Evolutionary conservation across 139 green algal species (phyloP).

Genomic region (Volvox reticuliferus): DNA sequence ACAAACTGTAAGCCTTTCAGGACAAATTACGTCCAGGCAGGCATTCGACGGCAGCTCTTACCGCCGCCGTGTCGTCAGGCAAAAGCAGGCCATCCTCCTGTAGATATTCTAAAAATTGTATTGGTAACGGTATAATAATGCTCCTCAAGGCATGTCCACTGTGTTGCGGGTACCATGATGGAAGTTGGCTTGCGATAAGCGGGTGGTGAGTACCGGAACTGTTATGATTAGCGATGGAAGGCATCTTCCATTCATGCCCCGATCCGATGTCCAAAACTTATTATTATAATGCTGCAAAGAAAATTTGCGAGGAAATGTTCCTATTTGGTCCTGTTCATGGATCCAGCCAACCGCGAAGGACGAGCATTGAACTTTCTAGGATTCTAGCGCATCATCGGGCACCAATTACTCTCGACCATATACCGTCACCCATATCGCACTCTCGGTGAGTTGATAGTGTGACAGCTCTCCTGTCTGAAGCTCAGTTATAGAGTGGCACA

Average conservation of each 20-base stretch:
- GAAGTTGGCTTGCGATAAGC: constrained; percentile 66
- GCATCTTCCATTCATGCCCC: background rate
- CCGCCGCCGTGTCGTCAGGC: constrained; percentile 57
- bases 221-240: background rate
- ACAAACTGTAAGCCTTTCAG: background rate
- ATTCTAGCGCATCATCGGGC: too few relatives aligned
- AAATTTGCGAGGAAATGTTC: too few relatives aligned
- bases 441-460: too few relatives aligned
- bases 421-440: too few relatives aligned
- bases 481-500: too few relatives aligned
- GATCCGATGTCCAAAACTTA: too few relatives aligned
- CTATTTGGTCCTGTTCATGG: too few relatives aligned
- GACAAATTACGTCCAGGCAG: background rate
- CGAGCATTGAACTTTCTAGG: too few relatives aligned
- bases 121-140: constrained; percentile 62
- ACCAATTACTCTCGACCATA: too few relatives aligned
- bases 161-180: constrained; percentile 70
- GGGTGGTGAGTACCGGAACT: background rate
- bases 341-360: too few relatives aligned
- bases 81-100: constrained; percentile 77
- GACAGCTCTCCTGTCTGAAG: too few relatives aligned
- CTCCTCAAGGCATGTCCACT: constrained; percentile 42
- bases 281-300: too few relatives aligned
- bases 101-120: constrained; percentile 73
- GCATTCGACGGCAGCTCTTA: constrained; percentile 31